Evolutionary conservation across 1,139 yeast genomes (phyloP), one percentile per base, ranked within the genome.

Genomic region (Diutina neorugosa): DNA sequence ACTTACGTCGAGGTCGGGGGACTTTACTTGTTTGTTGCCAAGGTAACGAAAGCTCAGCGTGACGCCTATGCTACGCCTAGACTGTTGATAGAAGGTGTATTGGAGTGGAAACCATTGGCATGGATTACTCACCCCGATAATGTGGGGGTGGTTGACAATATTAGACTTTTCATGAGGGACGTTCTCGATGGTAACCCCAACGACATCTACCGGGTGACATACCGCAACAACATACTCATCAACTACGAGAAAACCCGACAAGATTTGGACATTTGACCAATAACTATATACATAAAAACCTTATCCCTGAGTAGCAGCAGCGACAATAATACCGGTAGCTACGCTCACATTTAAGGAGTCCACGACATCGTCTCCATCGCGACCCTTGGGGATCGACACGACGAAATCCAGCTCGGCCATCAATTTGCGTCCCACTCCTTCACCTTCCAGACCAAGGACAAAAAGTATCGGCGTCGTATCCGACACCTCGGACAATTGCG

Each of bases 301-400:
- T 16, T n/a, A 12, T 4, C 19, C 23, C n/a, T 44, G 19, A 14
- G 41, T 46, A 1, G 50, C 21, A 8, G 50, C 50, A 4, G 50
- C 70, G 31, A 87, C 67, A 53, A 88, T 63, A 41, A 89, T 63
- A 1, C 91, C 94, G 2, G 91, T 78, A 0, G 97, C 96, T 4
- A 90, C 96, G 62, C 95, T 86, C 43, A 88, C 97, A 63, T 90
- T 90, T 60, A 90, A 70, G 21, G 96, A 86, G 62, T 89, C 96
- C 42, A 90, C 83, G 16, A 80, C 67, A 2, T 61, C 61, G 54
- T 71, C 74, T 6, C 65, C 71, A 25, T 61, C 65, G 47, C 62
- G 59, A 31, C 68, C 68, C 40, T 68, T 67, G 8, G 65, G 58
- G 62, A 87, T 71, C 23, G 80, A 77, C 9, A 82, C 91, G 53